Percentiles rank a stretch among this genome's conserved stretches.
These are phyloP conservation scores for Taphrina pruni DNA, from an alignment of 1,139 yeast genomes.

Conservation along the genomic window DNA sequence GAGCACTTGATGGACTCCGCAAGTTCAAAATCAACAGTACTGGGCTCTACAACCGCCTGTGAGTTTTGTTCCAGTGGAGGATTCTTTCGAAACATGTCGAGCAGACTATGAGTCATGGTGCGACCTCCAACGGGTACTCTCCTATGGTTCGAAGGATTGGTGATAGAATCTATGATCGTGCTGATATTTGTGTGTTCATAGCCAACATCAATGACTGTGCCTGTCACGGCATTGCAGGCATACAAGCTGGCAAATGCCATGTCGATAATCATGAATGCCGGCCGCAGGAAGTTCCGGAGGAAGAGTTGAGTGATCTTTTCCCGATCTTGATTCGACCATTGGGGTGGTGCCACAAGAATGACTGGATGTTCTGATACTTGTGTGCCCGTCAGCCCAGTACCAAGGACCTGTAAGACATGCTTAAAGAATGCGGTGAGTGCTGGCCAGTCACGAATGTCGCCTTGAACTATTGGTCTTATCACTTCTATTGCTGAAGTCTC, in stretches of 20 bases:
- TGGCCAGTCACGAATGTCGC: constrained; percentile 42
- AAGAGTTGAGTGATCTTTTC: constrained; percentile 50
- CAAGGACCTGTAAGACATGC: constrained; percentile 33
- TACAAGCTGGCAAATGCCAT: constrained; percentile 72
- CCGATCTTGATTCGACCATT: constrained; percentile 41
- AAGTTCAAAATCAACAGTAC: constrained; percentile 50
- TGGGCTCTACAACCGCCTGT: constrained; percentile 62
- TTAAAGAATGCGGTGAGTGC: constrained; percentile 48
- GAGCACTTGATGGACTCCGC: constrained; percentile 74
- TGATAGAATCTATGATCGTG: constrained; percentile 22
- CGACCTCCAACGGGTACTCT: constrained; percentile 61
- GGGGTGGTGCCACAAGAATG: constrained; percentile 42
- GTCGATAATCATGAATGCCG: constrained; percentile 75
- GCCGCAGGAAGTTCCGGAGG: constrained; percentile 75
- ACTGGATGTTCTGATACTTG: constrained; percentile 42
- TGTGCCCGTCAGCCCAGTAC: constrained; percentile 18
- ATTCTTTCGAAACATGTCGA: constrained; percentile 56
- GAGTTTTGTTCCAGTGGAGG: constrained; percentile 41
- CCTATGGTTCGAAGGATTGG: constrained; percentile 3
- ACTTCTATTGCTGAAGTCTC: constrained; percentile 2
- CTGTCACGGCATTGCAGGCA: constrained; percentile 67
- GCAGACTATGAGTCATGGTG: constrained; percentile 63
- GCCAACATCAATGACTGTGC: constrained; percentile 84
- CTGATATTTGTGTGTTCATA: constrained; percentile 59
- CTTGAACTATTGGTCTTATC: constrained; percentile 41